Percentiles rank a stretch among this genome's conserved stretches.
These are phyloP conservation scores for Cordyceps farinosa DNA, from an alignment of 2,329 filamentous ascomycete genomes.

Conservation along the genomic window DNA sequence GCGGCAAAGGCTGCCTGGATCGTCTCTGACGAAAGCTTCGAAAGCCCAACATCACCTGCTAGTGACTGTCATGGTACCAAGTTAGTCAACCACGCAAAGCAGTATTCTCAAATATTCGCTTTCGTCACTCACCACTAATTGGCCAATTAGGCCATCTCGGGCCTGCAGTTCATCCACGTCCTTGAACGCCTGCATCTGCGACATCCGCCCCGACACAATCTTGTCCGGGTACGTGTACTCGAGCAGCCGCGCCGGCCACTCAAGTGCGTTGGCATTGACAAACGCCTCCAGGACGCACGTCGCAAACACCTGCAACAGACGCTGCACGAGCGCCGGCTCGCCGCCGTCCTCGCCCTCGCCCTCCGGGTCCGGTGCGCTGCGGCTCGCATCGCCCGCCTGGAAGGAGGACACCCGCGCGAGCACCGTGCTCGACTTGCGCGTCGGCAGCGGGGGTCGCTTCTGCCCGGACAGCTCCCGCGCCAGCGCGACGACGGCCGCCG, in stretches of 20 bases:
- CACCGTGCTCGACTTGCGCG: constrained; percentile 54
- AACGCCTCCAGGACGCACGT: constrained; percentile 74
- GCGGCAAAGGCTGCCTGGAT: constrained; percentile 44
- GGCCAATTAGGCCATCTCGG: constrained; percentile 65
- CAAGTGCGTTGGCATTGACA: constrained; percentile 56
- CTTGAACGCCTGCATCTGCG: constrained; percentile 61
- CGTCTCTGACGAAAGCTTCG: constrained; percentile 42
- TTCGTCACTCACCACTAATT: constrained; percentile 57
- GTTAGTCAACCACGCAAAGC: not conserved
- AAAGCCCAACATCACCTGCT: constrained; percentile 58
- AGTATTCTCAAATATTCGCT: not conserved
- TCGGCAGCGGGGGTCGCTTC: constrained; percentile 61
- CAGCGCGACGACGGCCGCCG: constrained; percentile 66
- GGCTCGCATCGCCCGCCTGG: constrained; percentile 47
- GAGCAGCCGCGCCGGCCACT: constrained; percentile 62
- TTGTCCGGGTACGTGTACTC: constrained; percentile 65
- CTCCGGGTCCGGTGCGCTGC: constrained; percentile 61
- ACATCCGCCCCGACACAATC: constrained; percentile 58
- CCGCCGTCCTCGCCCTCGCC: constrained; percentile 39
- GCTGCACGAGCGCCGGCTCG: constrained; percentile 60
- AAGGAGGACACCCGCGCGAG: constrained; percentile 54
- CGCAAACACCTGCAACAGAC: constrained; percentile 71
- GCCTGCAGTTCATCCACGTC: constrained; percentile 59
- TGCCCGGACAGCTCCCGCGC: constrained; percentile 65
- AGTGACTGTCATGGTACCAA: constrained; percentile 43